Evolutionary conservation across 805 yeast species (phyloP).

Genomic region (Nakazawaea populi): DNA sequence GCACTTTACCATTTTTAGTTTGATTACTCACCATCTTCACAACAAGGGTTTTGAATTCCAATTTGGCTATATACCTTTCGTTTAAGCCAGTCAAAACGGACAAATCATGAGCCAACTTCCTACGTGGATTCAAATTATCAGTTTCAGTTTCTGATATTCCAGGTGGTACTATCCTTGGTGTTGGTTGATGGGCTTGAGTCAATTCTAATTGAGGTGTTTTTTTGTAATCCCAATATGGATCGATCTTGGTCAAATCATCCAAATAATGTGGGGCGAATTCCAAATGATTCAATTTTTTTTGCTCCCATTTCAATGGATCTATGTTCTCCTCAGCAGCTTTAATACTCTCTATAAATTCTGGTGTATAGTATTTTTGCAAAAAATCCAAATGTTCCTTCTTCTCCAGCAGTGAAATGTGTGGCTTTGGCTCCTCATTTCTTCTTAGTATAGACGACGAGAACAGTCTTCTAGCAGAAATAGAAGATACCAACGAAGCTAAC

Average conservation of each 20-base stretch:
- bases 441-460: neutral
- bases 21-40: constrained; percentile 83
- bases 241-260: constrained; percentile 66
- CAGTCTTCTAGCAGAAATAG: neutral
- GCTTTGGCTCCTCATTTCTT: neutral
- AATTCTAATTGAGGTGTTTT: constrained; percentile 14
- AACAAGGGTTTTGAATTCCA: constrained; percentile 61
- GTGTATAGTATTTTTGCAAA: constrained; percentile 73
- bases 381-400: constrained; percentile 40
- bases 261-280: constrained; percentile 65
- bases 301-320: constrained; percentile 53
- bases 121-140: neutral
- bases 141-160: constrained; percentile 9
- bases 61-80: constrained; percentile 50
- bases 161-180: constrained; percentile 8
- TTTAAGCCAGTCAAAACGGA: constrained; percentile 63
- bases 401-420: neutral
- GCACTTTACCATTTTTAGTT: constrained; percentile 88
- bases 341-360: constrained; percentile 75
- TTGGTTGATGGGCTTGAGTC: constrained; percentile 12
- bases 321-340: constrained; percentile 73
- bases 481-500: neutral
- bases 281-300: constrained; percentile 34
- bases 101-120: constrained; percentile 43
- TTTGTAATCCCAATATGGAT: constrained; percentile 70